Conservation (phyloP, 192 early-diverging fungal genomes). For the Allomyces macrogynus region DNA sequence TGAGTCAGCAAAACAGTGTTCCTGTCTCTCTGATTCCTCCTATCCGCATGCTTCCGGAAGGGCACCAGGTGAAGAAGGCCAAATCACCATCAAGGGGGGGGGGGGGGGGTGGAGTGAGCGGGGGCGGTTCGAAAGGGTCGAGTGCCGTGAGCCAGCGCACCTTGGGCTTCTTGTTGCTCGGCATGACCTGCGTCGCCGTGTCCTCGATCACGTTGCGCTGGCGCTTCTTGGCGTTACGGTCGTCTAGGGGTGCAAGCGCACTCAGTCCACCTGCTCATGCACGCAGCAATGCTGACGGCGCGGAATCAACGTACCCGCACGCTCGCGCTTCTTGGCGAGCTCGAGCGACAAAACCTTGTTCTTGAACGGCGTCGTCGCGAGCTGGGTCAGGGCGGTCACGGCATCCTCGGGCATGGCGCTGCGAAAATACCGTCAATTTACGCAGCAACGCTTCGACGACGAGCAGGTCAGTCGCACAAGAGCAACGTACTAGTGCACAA, state of each 20-base stretch:
- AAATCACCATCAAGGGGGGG: too few species aligned
- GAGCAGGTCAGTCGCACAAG: too few species aligned
- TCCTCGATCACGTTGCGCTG: constrained; percentile 8
- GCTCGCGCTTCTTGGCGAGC: constrained; percentile 40
- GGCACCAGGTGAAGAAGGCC: background rate
- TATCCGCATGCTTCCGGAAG: constrained; percentile 23
- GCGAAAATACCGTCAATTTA: too few species aligned
- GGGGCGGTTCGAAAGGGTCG: background rate
- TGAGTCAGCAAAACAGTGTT: too few species aligned
- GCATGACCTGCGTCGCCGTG: constrained; percentile 56
- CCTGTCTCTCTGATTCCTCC: too few species aligned
- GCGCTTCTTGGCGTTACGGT: background rate
- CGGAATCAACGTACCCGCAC: background rate
- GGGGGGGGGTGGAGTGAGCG: too few species aligned
- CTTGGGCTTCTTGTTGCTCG: constrained; percentile 69
- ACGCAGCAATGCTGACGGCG: too few species aligned
- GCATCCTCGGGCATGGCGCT: constrained; percentile 57
- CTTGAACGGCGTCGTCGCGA: constrained; percentile 54
- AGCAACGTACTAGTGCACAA: constrained; percentile 42
- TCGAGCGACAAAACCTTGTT: constrained; percentile 51
- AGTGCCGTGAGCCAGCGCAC: constrained; percentile 1
- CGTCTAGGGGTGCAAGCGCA: background rate
- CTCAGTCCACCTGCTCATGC: too few species aligned
- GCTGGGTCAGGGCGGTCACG: constrained; percentile 46
- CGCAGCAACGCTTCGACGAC: too few species aligned